A percentile compares a stretch with the other conserved stretches of the same genome.
Conservation (phyloP, 2,329 filamentous ascomycete species). For the Fusarium buharicum region DNA sequence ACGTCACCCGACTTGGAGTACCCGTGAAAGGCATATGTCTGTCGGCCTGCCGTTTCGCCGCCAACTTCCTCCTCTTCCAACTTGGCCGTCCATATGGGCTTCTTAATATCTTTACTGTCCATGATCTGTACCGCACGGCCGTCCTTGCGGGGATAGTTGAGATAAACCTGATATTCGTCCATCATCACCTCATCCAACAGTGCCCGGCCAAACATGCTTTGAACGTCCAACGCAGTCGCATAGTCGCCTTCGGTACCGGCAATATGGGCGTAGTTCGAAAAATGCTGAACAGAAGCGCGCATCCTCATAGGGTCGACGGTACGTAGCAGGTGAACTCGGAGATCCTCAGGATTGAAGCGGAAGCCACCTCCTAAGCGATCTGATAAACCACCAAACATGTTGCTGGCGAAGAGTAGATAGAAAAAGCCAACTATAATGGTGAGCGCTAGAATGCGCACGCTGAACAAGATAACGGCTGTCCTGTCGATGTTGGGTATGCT, state of each 20-base stretch:
- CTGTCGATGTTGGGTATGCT: conserved; percentile 54
- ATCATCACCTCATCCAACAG: conserved; percentile 79
- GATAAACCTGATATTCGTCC: conserved; percentile 86
- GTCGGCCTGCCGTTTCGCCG: conserved; percentile 68
- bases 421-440: conserved; percentile 79
- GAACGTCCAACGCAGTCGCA: conserved; percentile 84
- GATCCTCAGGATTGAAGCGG: conserved; percentile 81
- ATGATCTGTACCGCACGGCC: conserved; percentile 86
- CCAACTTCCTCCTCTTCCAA: conserved; percentile 82
- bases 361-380: conserved; percentile 73
- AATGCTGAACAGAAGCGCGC: conserved; percentile 77
- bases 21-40: conserved; percentile 86
- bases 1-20: conserved; percentile 89
- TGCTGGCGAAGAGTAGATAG: conserved; percentile 86
- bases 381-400: conserved; percentile 77
- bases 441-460: conserved; percentile 79
- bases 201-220: conserved; percentile 77
- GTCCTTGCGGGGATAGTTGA: conserved; percentile 85
- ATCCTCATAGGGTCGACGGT: conserved; percentile 77
- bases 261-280: conserved; percentile 87
- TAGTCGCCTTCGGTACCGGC: conserved; percentile 95
- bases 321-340: conserved; percentile 78
- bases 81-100: conserved; percentile 78
- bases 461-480: conserved; percentile 65
- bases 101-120: conserved; percentile 65